Base-by-base conservation (phyloP, 257 asterid genomes). In the Capsicum rhomboideum region DNA sequence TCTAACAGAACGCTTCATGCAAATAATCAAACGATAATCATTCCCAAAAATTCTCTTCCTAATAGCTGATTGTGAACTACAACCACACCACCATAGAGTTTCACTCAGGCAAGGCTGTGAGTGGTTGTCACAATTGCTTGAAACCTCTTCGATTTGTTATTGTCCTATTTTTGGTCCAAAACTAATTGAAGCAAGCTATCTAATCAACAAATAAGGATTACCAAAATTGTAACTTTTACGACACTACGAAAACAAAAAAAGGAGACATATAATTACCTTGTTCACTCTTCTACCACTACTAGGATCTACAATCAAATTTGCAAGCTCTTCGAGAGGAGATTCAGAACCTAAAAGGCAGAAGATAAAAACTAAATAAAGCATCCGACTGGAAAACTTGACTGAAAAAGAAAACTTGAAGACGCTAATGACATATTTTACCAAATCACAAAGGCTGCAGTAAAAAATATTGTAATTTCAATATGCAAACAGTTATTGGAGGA, bases 241-340 rank as follows among this genome's bases (percentile, higher is more conserved):
- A 17, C 81, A 77, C 58, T 8, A 77, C 71, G 14, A 40, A 49
- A 64, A 84, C 63, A 34, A 8, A 55, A 42, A n/a, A 67, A n/a
- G 23, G 49, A 40, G 10, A 79, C 72, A 49, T 83, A 53, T 49
- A 84, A 44, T 44, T 84, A 93, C 98, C 95, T 90, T 88, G 67
- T 82, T 86, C 37, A 81, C 74, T 80, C 64, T 53, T 54, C 85
- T 82, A 44, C 78, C 78, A 66, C 86, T 87, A 68, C 82, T 89
- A 84, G 84, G 79, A 83, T 49, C 80, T 56, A 94, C 85, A 83
- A 97, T 93, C 78, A 93, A 88, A 31, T 90, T 91, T 64, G 99
- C 94, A 83, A 97, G 97, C 84, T 88, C 92, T 21, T 87, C 71
- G 9, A 91, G 79, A 74, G 98, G 86, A 84, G 90, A 93, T 83